Conservation (phyloP, 352 stramenopile species). For the Aphanomyces euteiches region DNA sequence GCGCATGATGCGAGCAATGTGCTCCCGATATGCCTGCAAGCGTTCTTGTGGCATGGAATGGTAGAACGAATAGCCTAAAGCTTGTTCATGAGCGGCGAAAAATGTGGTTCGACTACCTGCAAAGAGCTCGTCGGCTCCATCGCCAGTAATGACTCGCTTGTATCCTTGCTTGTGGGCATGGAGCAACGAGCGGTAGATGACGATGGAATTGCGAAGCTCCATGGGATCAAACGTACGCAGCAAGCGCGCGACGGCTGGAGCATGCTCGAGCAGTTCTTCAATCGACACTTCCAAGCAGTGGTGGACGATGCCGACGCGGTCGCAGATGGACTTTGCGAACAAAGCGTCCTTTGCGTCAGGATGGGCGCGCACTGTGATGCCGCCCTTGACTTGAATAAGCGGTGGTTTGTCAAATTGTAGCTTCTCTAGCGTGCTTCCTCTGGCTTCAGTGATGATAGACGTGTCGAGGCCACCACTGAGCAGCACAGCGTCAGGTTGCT, state of each 20-base stretch:
- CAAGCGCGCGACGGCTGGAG: conserved; percentile 41
- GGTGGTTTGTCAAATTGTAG: conserved; percentile 47
- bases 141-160: conserved; percentile 67
- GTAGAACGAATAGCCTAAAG: conserved; percentile 73
- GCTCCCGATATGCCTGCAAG: conserved; percentile 62
- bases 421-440: conserved; percentile 33
- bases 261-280: conserved; percentile 50
- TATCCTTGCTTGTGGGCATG: conserved; percentile 52
- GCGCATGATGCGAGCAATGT: conserved; percentile 75
- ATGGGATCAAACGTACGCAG: conserved; percentile 79
- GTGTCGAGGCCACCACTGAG: conserved; percentile 69
- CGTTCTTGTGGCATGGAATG: conserved; percentile 52
- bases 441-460: conserved; percentile 64
- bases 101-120: conserved; percentile 38
- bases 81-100: background rate
- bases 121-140: conserved; percentile 85
- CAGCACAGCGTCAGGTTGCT: conserved; percentile 46
- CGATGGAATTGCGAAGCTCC: conserved; percentile 81
- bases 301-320: conserved; percentile 48
- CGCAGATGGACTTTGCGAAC: conserved; percentile 47
- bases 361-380: conserved; percentile 55
- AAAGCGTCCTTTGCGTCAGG: conserved; percentile 40
- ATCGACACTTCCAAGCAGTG: conserved; percentile 54
- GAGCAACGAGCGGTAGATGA: conserved; percentile 72
- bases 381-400: conserved; percentile 50